Conservation (phyloP, 495 filamentous ascomycete genomes). For the Hypoxylon subgilvum region DNA sequence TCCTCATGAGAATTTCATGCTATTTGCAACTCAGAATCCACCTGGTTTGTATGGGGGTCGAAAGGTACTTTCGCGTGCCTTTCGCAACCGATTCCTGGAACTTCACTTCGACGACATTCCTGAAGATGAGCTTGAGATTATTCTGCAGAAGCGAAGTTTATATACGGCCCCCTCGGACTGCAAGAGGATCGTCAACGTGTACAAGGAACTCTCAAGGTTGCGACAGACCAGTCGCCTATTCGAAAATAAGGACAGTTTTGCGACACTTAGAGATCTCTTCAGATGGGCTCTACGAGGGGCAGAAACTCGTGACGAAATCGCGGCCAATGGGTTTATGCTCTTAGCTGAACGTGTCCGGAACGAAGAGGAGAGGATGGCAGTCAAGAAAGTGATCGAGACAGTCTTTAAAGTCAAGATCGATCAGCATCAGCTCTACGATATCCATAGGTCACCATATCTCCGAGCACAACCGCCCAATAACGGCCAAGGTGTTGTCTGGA, state of each 20-base stretch:
- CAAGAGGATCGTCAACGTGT: constrained; percentile 87
- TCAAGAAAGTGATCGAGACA: constrained; percentile 89
- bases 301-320: constrained; percentile 85
- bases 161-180: constrained; percentile 91
- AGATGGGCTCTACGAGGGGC: constrained; percentile 90
- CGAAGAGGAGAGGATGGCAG: constrained; percentile 77
- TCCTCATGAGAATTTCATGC: constrained; percentile 93
- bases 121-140: constrained; percentile 90
- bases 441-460: constrained; percentile 59
- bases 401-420: constrained; percentile 88
- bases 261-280: constrained; percentile 94
- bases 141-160: constrained; percentile 83
- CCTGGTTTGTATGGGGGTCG: constrained; percentile 93
- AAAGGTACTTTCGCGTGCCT: constrained; percentile 90
- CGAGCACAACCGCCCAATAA: constrained; percentile 47
- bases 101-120: constrained; percentile 98
- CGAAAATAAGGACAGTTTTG: constrained; percentile 97
- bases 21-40: constrained; percentile 99
- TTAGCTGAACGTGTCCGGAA: constrained; percentile 94
- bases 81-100: constrained; percentile 95
- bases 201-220: constrained; percentile 84
- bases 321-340: constrained; percentile 92
- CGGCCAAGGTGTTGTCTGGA: constrained; percentile 80
- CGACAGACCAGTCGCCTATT: constrained; percentile 90
- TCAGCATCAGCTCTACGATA: constrained; percentile 71